A percentile compares a stretch with the other conserved stretches of the same genome.
Evolutionary conservation across 495 filamentous ascomycete genomes (phyloP).

Genomic region (Xylaria grammica): DNA sequence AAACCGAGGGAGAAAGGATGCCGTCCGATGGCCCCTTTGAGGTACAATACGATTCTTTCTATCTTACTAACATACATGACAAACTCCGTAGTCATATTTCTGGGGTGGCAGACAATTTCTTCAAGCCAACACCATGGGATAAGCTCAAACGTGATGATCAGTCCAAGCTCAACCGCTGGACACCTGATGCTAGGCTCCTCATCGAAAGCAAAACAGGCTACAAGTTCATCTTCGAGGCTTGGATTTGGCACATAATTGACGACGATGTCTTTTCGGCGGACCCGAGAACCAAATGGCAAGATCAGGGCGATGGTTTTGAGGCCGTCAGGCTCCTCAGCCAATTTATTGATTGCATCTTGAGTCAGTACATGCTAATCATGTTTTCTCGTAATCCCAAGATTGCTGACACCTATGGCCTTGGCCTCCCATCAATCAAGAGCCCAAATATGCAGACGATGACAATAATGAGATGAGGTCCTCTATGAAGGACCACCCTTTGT

Average conservation of each 20-base stretch:
- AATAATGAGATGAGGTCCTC: neutral
- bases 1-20: neutral
- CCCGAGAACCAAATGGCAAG: neutral
- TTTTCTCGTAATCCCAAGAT: neutral
- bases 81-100: neutral
- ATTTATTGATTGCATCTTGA: neutral
- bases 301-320: neutral
- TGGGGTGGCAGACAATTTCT: neutral
- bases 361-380: neutral
- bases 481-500: neutral
- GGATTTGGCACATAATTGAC: neutral
- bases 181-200: constrained; percentile 1
- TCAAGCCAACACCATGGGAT: neutral
- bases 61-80: neutral
- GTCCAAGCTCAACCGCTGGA: neutral
- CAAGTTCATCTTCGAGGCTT: neutral
- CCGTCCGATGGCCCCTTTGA: neutral
- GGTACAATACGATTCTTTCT: neutral
- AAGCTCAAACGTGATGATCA: neutral
- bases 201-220: neutral
- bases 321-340: neutral
- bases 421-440: neutral
- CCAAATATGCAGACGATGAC: neutral
- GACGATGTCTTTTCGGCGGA: neutral
- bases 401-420: neutral